Evolutionary conservation across 441 rosid genomes (phyloP).

Genomic region (Pelargonium fulgidum): DNA sequence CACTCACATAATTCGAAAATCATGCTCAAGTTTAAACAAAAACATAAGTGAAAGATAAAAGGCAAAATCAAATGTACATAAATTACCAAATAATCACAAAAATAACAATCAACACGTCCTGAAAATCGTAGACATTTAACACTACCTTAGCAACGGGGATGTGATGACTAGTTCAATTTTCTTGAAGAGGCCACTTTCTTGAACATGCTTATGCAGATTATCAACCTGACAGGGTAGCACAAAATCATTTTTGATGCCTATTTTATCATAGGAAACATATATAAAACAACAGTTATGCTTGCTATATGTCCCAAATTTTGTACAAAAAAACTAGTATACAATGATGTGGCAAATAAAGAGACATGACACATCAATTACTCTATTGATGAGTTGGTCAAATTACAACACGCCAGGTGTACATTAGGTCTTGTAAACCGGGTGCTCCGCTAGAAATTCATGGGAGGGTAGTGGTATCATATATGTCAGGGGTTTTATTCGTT

Average conservation of each 20-base stretch:
- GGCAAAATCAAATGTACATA: background rate
- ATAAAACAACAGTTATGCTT: no score
- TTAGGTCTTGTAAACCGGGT: no score
- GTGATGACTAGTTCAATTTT: conserved; percentile 36
- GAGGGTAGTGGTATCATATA: no score
- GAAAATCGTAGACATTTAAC: background rate
- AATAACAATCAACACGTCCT: background rate
- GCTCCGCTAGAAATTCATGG: no score
- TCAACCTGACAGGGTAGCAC: conserved; percentile 28
- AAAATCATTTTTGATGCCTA: conserved; percentile 7
- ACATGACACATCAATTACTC: no score
- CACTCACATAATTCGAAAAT: no score
- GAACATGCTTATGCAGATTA: conserved; percentile 43
- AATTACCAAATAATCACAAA: background rate
- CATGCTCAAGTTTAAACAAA: background rate
- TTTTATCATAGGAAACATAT: background rate
- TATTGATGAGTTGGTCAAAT: no score
- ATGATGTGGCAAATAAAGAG: no score
- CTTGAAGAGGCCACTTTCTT: conserved; percentile 28
- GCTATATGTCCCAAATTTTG: no score
- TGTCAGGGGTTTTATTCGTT: no score
- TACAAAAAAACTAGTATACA: no score
- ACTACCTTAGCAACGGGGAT: conserved; percentile 45
- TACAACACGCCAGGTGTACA: no score
- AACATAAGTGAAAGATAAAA: background rate